Percentiles rank a stretch among this genome's conserved stretches.
These are phyloP conservation scores for Trichoderma sp. DNA, from an alignment of 2,329 filamentous ascomycete species.

Conservation along the genomic window DNA sequence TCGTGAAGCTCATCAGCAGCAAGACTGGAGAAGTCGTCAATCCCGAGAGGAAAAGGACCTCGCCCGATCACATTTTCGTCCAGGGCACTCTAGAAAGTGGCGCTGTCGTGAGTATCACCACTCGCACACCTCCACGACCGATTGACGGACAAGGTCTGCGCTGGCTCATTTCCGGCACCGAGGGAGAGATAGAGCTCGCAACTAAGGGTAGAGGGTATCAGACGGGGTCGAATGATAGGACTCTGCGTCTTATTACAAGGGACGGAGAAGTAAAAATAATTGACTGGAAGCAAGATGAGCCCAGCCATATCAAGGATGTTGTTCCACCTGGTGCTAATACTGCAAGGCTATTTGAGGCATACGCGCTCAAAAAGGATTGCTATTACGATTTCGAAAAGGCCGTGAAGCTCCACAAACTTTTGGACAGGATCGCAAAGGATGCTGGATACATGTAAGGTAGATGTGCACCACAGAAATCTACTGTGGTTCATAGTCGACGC, in stretches of 20 bases:
- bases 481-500: background rate
- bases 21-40: conserved; percentile 29
- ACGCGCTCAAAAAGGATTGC: conserved; percentile 1
- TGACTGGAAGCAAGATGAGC: conserved; percentile 51
- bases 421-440: conserved; percentile 17
- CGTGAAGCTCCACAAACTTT: conserved; percentile 15
- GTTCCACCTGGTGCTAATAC: conserved; percentile 40
- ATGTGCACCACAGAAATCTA: background rate
- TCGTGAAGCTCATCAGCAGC: conserved; percentile 27
- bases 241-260: conserved; percentile 23
- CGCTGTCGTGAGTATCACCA: conserved; percentile 33
- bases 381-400: conserved; percentile 15
- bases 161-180: conserved; percentile 41
- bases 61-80: conserved; percentile 38
- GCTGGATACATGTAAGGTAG: background rate
- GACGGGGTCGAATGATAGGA: conserved; percentile 24
- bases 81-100: conserved; percentile 35
- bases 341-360: conserved; percentile 20
- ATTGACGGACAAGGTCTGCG: conserved; percentile 30
- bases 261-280: conserved; percentile 31
- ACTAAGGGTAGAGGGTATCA: conserved; percentile 35
- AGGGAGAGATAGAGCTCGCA: conserved; percentile 37
- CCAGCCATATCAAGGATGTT: conserved; percentile 84
- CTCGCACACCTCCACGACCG: conserved; percentile 24
- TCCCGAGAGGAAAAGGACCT: conserved; percentile 29